Conservation (phyloP, 2,329 filamentous ascomycete genomes). For the Geosmithia morbida region DNA sequence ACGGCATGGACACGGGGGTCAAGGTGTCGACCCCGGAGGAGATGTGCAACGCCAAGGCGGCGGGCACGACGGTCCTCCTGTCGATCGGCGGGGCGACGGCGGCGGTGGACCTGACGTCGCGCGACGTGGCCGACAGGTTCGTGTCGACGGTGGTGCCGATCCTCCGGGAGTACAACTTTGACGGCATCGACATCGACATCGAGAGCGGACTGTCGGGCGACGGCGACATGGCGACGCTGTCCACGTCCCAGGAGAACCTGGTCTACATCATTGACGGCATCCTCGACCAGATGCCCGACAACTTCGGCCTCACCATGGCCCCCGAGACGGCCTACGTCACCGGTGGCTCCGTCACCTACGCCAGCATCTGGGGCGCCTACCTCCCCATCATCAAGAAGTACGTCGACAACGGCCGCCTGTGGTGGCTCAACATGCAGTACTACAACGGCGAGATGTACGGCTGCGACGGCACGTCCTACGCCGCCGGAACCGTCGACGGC, state of each 20-base stretch:
- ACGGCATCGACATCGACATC: conserved; percentile 21
- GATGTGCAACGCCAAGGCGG: conserved; percentile 18
- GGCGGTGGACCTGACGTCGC: conserved; percentile 15
- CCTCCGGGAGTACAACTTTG: conserved; percentile 18
- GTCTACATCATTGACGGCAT: conserved; percentile 20
- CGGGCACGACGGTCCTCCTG: conserved; percentile 16
- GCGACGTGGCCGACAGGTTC: conserved; percentile 17
- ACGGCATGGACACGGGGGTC: conserved; percentile 16
- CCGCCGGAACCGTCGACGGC: conserved; percentile 14
- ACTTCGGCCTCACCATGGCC: conserved; percentile 38
- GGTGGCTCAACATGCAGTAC: conserved; percentile 22
- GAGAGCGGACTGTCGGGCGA: conserved; percentile 15
- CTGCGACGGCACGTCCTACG: conserved; percentile 16
- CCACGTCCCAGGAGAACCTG: conserved; percentile 16
- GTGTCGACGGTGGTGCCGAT: conserved; percentile 18
- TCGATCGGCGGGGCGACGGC: conserved; percentile 19
- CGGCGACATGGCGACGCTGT: conserved; percentile 14
- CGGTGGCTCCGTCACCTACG: conserved; percentile 14
- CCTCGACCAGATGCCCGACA: conserved; percentile 37
- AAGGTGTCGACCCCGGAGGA: conserved; percentile 15
- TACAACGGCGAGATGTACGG: conserved; percentile 22
- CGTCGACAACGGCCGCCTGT: conserved; percentile 17
- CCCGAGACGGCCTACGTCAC: conserved; percentile 21
- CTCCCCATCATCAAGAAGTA: conserved; percentile 22
- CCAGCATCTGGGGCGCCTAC: conserved; percentile 19